Percentiles rank a stretch among this genome's conserved stretches.
These are phyloP conservation scores for Suillus ampliporus DNA, from an alignment of 768 basidiomycete species.

Conservation along the genomic window DNA sequence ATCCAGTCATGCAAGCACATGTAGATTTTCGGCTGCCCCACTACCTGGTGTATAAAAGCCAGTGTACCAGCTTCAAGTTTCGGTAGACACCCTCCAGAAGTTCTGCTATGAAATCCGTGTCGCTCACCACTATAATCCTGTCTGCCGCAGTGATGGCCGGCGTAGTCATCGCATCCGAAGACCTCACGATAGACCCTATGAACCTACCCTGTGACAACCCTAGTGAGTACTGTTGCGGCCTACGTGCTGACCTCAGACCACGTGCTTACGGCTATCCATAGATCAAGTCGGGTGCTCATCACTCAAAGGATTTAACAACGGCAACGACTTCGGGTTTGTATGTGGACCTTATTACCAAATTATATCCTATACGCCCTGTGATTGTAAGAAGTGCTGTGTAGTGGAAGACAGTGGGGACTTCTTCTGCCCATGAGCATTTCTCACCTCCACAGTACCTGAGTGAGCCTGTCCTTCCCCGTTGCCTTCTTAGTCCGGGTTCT, in stretches of 20 bases:
- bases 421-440: too few species aligned
- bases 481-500: too few species aligned
- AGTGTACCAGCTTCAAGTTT: background rate
- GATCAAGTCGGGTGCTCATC: background rate
- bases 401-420: too few species aligned
- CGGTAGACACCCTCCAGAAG: too few species aligned
- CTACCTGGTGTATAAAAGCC: background rate
- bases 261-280: background rate
- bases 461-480: too few species aligned
- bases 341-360: background rate
- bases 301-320: background rate
- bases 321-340: background rate
- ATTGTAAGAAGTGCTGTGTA: background rate
- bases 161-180: background rate
- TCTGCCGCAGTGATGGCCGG: background rate
- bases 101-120: background rate
- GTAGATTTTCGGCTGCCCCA: background rate
- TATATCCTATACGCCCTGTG: fast-evolving
- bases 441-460: too few species aligned
- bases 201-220: background rate
- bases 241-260: background rate
- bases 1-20: background rate
- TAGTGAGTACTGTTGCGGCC: background rate
- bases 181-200: background rate
- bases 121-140: background rate